Evolutionary conservation across 1,284 basidiomycete species (phyloP).

Genomic region (Ustilago shanxiensis): DNA sequence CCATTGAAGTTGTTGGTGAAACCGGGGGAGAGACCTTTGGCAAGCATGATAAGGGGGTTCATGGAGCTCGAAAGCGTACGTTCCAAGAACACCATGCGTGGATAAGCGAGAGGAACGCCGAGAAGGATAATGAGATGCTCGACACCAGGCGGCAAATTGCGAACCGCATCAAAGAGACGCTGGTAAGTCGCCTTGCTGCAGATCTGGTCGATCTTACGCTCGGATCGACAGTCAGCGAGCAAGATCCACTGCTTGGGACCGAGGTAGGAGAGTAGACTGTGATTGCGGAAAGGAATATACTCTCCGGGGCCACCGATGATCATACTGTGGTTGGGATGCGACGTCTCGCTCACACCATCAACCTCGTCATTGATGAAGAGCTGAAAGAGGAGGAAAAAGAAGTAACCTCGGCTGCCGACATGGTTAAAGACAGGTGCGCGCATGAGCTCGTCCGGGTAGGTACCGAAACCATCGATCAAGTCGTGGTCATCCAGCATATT

Average conservation of each 20-base stretch:
- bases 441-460: constrained; percentile 72
- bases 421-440: constrained; percentile 62
- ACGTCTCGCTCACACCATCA: constrained; percentile 51
- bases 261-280: constrained; percentile 63
- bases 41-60: constrained; percentile 66
- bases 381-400: constrained; percentile 69
- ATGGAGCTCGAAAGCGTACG: constrained; percentile 57
- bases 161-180: constrained; percentile 56
- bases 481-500: constrained; percentile 77
- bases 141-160: constrained; percentile 56
- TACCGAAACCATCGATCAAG: constrained; percentile 91
- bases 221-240: constrained; percentile 66
- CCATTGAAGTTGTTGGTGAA: constrained; percentile 70
- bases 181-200: constrained; percentile 63
- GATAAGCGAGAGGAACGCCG: constrained; percentile 69
- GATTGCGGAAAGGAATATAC: constrained; percentile 66
- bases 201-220: constrained; percentile 66
- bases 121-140: constrained; percentile 68
- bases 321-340: constrained; percentile 54
- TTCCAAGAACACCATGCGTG: constrained; percentile 69
- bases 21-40: constrained; percentile 56
- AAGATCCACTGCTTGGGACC: constrained; percentile 68
- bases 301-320: constrained; percentile 61
- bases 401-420: constrained; percentile 62
- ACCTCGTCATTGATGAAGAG: constrained; percentile 64